These are phyloP conservation scores for Marasmius oreades DNA, from an alignment of 1,284 basidiomycete genomes.

Conservation along the genomic window DNA sequence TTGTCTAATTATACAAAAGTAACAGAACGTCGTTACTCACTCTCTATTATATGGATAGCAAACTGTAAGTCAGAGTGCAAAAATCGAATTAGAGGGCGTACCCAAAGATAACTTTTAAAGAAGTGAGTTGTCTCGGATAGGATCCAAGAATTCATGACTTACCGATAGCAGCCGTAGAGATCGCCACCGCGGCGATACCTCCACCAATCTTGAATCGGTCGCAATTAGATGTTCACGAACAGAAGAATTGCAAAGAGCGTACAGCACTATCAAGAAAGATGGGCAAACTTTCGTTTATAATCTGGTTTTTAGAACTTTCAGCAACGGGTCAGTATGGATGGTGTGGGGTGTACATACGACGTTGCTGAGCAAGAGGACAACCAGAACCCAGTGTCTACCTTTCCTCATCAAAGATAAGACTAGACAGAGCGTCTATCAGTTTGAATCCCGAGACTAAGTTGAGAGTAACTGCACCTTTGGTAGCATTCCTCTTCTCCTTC, in stretches of 20 bases:
- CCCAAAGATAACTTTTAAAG: slow-evolving; percentile 72
- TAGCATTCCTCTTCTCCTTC: slow-evolving; percentile 65
- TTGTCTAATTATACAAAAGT: neutral
- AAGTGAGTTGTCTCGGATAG: slow-evolving; percentile 3
- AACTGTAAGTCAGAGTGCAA: neutral
- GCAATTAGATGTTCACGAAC: neutral
- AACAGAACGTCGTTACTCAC: slow-evolving; percentile 37
- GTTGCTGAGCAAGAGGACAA: slow-evolving; percentile 81
- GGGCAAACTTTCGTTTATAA: slow-evolving; percentile 90
- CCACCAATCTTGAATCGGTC: slow-evolving; percentile 62
- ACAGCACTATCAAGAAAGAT: slow-evolving; percentile 92
- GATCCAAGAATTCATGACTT: slow-evolving; percentile 21
- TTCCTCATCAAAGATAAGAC: slow-evolving; percentile 76
- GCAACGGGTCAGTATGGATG: too few species aligned
- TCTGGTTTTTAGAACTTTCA: too few species aligned
- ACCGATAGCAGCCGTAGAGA: slow-evolving; percentile 84
- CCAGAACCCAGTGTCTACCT: slow-evolving; percentile 93
- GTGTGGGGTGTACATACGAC: slow-evolving; percentile 55
- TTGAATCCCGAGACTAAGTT: neutral
- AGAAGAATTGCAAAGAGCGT: slow-evolving; percentile 23
- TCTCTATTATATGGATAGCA: slow-evolving; percentile 22
- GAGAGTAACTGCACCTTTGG: slow-evolving; percentile 49
- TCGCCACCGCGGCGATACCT: slow-evolving; percentile 79
- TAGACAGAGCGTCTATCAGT: slow-evolving; percentile 21
- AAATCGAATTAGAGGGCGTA: slow-evolving; percentile 29